These are phyloP conservation scores for Rhynchospora tenuis DNA, from an alignment of 176 grass and related monocot species.

Conservation along the genomic window DNA sequence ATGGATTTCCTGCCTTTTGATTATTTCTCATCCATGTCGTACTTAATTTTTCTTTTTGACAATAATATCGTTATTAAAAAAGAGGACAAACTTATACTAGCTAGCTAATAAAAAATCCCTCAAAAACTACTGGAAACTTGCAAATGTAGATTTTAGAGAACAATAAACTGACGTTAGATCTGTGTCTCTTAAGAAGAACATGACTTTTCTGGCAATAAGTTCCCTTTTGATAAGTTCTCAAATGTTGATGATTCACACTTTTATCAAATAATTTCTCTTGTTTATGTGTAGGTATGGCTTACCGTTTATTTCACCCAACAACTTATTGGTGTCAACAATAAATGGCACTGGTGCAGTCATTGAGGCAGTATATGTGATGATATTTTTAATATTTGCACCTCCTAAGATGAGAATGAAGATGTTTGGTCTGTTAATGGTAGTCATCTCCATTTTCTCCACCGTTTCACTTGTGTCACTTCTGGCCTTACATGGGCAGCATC, in stretches of 20 bases:
- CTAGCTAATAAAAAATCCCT: too few relatives aligned
- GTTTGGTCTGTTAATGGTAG: constrained; percentile 52
- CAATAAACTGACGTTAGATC: background rate
- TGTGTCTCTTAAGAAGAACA: background rate
- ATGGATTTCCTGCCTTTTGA: background rate
- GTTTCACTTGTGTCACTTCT: constrained; percentile 71
- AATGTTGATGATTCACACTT: constrained; percentile 3
- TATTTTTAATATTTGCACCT: constrained; percentile 77
- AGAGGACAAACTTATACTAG: too few relatives aligned
- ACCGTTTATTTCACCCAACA: constrained; percentile 89
- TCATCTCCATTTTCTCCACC: constrained; percentile 43
- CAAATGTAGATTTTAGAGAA: background rate
- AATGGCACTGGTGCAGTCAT: constrained; percentile 72
- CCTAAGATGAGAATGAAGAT: constrained; percentile 31
- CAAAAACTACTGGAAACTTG: background rate
- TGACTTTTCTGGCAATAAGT: background rate
- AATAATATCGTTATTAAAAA: too few relatives aligned
- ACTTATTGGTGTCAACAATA: constrained; percentile 85
- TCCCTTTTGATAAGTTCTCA: background rate
- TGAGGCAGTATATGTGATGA: constrained; percentile 81
- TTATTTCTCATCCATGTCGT: background rate
- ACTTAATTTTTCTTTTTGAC: too few relatives aligned
- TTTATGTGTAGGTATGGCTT: constrained; percentile 59
- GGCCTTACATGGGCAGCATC: constrained; percentile 52
- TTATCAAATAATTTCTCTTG: background rate